Evolutionary conservation across 108 stramenopile genomes (phyloP).

Genomic region (Fistulifera solaris): DNA sequence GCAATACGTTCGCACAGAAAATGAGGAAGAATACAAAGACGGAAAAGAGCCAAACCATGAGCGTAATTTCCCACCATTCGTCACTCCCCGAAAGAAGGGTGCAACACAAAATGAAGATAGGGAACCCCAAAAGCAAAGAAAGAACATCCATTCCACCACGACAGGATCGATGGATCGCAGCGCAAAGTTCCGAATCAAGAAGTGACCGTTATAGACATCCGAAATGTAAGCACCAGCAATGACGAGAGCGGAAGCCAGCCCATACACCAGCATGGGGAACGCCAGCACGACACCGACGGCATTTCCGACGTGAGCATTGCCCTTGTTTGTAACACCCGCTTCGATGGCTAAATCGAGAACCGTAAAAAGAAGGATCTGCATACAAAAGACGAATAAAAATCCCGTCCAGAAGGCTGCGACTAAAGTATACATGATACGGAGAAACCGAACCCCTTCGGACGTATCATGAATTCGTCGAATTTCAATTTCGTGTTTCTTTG

Average conservation of each 20-base stretch:
- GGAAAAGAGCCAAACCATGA: conserved; percentile 30
- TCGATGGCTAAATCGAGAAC: conserved; percentile 41
- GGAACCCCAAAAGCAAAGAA: conserved; percentile 40
- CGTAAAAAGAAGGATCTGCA: conserved; percentile 48
- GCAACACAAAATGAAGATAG: conserved; percentile 24
- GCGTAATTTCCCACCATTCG: conserved; percentile 44
- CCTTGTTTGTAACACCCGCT: conserved; percentile 11
- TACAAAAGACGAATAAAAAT: conserved; percentile 56
- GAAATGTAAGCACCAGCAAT: conserved; percentile 41
- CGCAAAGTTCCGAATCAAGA: conserved; percentile 22
- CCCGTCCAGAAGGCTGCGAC: conserved; percentile 44
- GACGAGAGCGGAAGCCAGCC: conserved; percentile 43
- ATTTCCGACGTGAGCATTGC: not conserved
- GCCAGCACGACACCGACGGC: conserved; percentile 32
- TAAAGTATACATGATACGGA: conserved; percentile 41
- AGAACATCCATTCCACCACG: conserved; percentile 25
- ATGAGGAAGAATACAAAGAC: conserved; percentile 22
- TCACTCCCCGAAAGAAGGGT: conserved; percentile 25
- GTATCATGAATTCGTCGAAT: conserved; percentile 32
- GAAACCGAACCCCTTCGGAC: conserved; percentile 19
- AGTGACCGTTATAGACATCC: conserved; percentile 39
- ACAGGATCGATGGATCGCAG: conserved; percentile 4
- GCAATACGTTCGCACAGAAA: conserved; percentile 29
- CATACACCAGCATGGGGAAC: conserved; percentile 35
- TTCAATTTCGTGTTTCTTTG: conserved; percentile 15